These are phyloP conservation scores for Ceriops tagal DNA, from an alignment of 345 rosid species.

Conservation along the genomic window DNA sequence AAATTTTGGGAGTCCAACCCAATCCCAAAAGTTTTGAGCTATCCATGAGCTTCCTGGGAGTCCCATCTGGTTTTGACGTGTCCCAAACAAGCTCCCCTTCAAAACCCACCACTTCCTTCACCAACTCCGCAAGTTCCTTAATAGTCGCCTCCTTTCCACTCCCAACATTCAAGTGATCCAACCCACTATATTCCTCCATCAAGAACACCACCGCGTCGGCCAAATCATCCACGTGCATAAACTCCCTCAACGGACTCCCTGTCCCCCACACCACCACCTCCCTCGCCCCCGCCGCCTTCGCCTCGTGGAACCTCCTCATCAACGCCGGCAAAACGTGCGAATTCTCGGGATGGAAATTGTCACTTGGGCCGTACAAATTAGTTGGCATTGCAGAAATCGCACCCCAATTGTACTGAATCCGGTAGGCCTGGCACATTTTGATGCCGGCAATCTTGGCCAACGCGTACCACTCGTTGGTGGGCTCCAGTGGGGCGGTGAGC, in stretches of 20 bases:
- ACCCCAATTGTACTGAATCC: conserved; percentile 71
- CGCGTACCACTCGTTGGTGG: conserved; percentile 96
- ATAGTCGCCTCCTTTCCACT: conserved; percentile 89
- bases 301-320: conserved; percentile 85
- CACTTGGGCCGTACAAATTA: conserved; percentile 79
- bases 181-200: conserved; percentile 61
- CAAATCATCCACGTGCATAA: conserved; percentile 90
- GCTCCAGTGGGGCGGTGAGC: conserved; percentile 78
- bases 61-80: conserved; percentile 75
- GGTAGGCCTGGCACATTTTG: conserved; percentile 91
- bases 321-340: conserved; percentile 92
- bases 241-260: conserved; percentile 90
- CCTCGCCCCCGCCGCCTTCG: conserved; percentile 60
- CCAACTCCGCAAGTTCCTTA: conserved; percentile 86
- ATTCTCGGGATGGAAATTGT: conserved; percentile 88
- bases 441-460: conserved; percentile 90
- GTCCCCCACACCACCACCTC: conserved; percentile 98
- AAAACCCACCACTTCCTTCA: conserved; percentile 86
- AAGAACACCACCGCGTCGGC: conserved; percentile 84
- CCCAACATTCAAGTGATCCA: conserved; percentile 85
- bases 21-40: conserved; percentile 68
- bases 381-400: conserved; percentile 96
- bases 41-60: conserved; percentile 96
- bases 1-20: conserved; percentile 79
- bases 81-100: conserved; percentile 89